Evolutionary conservation across 2,329 filamentous ascomycete genomes (phyloP).

Genomic region (Scytalidium sp.): DNA sequence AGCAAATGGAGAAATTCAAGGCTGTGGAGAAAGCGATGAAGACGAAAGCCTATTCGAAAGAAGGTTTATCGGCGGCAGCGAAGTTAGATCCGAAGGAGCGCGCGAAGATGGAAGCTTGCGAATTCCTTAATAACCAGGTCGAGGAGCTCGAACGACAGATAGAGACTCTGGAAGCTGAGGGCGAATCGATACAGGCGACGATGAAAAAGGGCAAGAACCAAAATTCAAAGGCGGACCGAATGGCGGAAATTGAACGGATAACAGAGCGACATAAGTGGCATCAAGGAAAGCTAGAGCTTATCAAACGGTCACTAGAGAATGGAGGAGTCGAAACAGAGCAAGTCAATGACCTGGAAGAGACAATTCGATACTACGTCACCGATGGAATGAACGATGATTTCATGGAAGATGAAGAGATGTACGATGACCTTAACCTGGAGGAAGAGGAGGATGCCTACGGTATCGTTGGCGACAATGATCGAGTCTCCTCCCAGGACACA

Average conservation of each 20-base stretch:
- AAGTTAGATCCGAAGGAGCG: conserved; percentile 98
- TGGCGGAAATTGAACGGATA: conserved; percentile 78
- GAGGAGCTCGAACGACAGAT: conserved; percentile 94
- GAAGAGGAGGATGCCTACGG: conserved; percentile 90
- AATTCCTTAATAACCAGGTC: conserved; percentile 83
- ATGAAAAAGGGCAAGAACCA: conserved; percentile 96
- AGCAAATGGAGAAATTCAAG: conserved; percentile 99
- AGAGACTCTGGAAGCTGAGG: conserved; percentile 86
- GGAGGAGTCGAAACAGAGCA: conserved; percentile 84
- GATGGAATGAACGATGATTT: conserved; percentile 87
- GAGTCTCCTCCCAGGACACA: conserved; percentile 90
- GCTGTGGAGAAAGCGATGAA: conserved; percentile 99
- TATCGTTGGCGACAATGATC: conserved; percentile 76
- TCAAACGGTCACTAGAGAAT: conserved; percentile 88
- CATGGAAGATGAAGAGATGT: conserved; percentile 90
- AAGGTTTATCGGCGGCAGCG: conserved; percentile 85
- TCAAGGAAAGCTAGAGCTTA: conserved; percentile 84
- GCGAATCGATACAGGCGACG: conserved; percentile 79
- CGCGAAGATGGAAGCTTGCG: conserved; percentile 82
- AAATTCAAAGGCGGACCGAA: conserved; percentile 75
- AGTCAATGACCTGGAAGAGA: conserved; percentile 85
- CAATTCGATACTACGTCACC: conserved; percentile 92
- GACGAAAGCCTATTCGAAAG: conserved; percentile 98
- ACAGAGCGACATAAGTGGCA: conserved; percentile 98
- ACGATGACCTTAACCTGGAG: conserved; percentile 88